Conservation (phyloP, 257 asterid species). For the Paraleonurus japonicus region DNA sequence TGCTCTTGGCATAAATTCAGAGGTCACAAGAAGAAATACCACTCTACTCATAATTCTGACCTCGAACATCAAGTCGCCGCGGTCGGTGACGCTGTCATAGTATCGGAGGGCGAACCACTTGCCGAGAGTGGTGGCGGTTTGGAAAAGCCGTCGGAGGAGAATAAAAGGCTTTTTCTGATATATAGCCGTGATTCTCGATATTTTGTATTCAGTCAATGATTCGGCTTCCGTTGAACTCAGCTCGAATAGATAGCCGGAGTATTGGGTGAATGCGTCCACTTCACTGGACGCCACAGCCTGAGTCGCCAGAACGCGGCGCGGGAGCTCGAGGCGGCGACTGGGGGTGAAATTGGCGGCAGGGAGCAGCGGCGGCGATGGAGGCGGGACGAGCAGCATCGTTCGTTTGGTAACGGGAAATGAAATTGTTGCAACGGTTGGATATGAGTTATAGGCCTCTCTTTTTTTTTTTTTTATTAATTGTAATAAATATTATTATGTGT, state of each 20-base stretch:
- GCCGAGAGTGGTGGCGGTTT: constrained; percentile 73
- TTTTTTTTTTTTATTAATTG: not conserved
- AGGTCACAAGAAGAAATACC: not conserved
- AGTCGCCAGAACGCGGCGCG: constrained; percentile 28
- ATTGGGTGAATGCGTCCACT: constrained; percentile 75
- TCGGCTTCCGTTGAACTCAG: constrained; percentile 77
- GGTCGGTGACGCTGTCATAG: constrained; percentile 62
- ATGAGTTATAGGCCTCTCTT: constrained; percentile 30
- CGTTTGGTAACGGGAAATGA: constrained; percentile 1
- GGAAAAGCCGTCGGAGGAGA: constrained; percentile 75
- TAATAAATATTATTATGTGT: not conserved
- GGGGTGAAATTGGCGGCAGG: constrained; percentile 28
- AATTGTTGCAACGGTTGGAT: constrained; percentile 23
- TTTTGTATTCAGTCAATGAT: constrained; percentile 57
- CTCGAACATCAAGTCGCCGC: constrained; percentile 78
- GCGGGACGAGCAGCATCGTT: constrained; percentile 44
- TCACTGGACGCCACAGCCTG: constrained; percentile 35
- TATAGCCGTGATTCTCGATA: constrained; percentile 51
- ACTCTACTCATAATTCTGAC: constrained; percentile 31
- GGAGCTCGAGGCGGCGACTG: constrained; percentile 17
- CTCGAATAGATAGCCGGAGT: constrained; percentile 79
- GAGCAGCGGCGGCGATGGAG: constrained; percentile 25
- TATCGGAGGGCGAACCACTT: constrained; percentile 90
- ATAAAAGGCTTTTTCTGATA: constrained; percentile 77
- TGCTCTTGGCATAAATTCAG: not conserved